Conservation (phyloP, 2,329 filamentous ascomycete genomes). For the Fusarium verticillioides region DNA sequence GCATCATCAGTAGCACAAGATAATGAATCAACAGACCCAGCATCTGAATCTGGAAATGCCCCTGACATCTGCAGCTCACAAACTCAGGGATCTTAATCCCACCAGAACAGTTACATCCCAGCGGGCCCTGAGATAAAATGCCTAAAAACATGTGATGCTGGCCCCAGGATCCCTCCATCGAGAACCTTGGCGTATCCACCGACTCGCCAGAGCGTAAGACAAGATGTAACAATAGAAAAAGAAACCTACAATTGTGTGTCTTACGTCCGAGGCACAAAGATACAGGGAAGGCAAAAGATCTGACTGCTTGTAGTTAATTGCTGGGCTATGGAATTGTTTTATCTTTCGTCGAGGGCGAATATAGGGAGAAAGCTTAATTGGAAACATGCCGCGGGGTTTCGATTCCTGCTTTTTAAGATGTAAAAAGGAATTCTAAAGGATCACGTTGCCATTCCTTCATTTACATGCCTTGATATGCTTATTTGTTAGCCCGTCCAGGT, state of each 20-base stretch:
- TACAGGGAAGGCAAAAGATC: neutral
- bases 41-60: neutral
- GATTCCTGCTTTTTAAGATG: neutral
- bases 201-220: neutral
- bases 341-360: neutral
- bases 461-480: neutral
- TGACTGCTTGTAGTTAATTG: neutral
- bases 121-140: neutral
- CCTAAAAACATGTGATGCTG: constrained; percentile 3
- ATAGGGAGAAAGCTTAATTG: neutral
- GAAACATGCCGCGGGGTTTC: neutral
- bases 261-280: neutral
- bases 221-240: neutral
- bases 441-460: neutral
- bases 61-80: constrained; percentile 5
- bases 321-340: neutral
- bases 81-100: neutral
- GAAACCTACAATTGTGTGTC: neutral
- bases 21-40: neutral
- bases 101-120: constrained; percentile 8
- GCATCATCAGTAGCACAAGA: neutral
- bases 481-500: neutral
- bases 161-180: neutral
- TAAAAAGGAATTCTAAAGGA: neutral
- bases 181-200: neutral